Evolutionary conservation across 2,329 filamentous ascomycete genomes (phyloP).

Genomic region (Ustulina deusta): DNA sequence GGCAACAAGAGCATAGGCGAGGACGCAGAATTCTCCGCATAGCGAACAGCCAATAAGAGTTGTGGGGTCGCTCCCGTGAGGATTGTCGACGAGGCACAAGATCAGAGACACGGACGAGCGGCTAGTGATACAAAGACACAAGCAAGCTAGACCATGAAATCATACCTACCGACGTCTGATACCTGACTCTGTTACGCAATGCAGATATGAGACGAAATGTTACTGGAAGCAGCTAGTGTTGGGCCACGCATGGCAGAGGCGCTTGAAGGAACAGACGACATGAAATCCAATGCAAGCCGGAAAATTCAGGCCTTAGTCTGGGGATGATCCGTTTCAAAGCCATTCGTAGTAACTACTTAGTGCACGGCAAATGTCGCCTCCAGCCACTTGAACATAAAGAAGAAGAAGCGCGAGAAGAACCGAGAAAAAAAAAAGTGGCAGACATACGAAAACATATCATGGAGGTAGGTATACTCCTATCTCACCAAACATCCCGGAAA

Average conservation of each 20-base stretch:
- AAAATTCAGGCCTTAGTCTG: background rate
- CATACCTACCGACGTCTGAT: conserved; percentile 2
- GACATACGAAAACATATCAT: conserved; percentile 12
- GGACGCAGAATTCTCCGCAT: conserved; percentile 10
- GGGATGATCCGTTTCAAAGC: conserved; percentile 8
- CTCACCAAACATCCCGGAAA: conserved; percentile 16
- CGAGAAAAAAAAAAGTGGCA: too few relatives aligned
- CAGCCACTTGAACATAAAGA: background rate
- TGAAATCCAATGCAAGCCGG: conserved; percentile 4
- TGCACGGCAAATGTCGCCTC: conserved; percentile 18
- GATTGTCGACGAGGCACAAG: conserved; percentile 3
- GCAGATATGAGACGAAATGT: conserved; percentile 16
- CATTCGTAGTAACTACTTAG: too few relatives aligned
- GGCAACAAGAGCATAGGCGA: conserved; percentile 7
- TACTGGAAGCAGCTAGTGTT: conserved; percentile 3
- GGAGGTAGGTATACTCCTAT: conserved; percentile 1
- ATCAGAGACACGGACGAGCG: conserved; percentile 22
- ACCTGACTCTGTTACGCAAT: background rate
- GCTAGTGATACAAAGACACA: conserved; percentile 12
- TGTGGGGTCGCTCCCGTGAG: conserved; percentile 10
- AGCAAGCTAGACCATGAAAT: conserved; percentile 10
- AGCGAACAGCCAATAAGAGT: conserved; percentile 9
- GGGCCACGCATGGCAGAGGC: conserved; percentile 10
- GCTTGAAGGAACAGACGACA: conserved; percentile 8
- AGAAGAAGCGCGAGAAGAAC: too few relatives aligned